Evolutionary conservation across 2,329 filamentous ascomycete species (phyloP).

Genomic region (Sporothrix sp.): DNA sequence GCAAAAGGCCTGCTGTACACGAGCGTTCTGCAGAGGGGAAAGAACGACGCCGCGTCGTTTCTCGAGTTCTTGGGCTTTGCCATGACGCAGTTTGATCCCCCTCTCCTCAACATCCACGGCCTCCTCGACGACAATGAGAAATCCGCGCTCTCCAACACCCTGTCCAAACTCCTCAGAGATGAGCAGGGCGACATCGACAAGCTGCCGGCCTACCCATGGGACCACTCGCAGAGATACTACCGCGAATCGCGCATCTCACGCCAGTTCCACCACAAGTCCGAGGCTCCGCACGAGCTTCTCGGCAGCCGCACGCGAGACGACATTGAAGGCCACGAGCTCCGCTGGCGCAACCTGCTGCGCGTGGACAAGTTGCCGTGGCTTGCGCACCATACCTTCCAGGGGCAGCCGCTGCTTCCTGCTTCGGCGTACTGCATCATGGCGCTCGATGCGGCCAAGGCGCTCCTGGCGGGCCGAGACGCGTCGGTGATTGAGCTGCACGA

Average conservation of each 20-base stretch:
- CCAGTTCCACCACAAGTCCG: slow-evolving; percentile 5
- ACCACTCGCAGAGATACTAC: slow-evolving; percentile 16
- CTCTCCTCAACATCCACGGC: slow-evolving; percentile 18
- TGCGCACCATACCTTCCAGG: slow-evolving; percentile 29
- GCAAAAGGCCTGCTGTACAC: slow-evolving; percentile 26
- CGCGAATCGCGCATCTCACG: slow-evolving; percentile 13
- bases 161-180: slow-evolving; percentile 1
- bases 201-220: slow-evolving; percentile 18
- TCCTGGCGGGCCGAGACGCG: slow-evolving; percentile 20
- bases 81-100: slow-evolving; percentile 24
- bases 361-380: slow-evolving; percentile 17
- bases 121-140: slow-evolving; percentile 19
- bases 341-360: slow-evolving; percentile 16
- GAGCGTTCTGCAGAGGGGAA: slow-evolving; percentile 24
- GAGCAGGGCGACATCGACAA: slow-evolving; percentile 10
- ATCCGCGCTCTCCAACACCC: background rate
- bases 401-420: slow-evolving; percentile 35
- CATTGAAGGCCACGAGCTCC: slow-evolving; percentile 6
- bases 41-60: slow-evolving; percentile 24
- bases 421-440: slow-evolving; percentile 40
- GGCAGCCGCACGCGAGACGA: slow-evolving; percentile 14
- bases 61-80: slow-evolving; percentile 27
- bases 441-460: slow-evolving; percentile 31
- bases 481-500: slow-evolving; percentile 25
- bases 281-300: slow-evolving; percentile 15